Percentiles rank a stretch among this genome's conserved stretches.
Evolutionary conservation across 495 filamentous ascomycete species (phyloP).

Genomic region (Aspergillus diversus): DNA sequence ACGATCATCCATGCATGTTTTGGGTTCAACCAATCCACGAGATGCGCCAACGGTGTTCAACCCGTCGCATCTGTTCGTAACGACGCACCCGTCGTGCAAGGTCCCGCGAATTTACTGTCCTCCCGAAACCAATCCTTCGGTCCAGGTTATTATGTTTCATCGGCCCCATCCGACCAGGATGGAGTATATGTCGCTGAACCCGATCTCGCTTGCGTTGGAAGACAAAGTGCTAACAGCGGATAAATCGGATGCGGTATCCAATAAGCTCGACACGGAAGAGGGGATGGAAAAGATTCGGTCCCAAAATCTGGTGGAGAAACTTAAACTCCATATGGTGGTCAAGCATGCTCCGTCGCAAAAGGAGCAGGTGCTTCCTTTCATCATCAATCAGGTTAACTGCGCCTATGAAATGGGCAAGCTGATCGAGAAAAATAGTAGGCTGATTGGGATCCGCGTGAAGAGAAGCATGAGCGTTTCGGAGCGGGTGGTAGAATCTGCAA

Average conservation of each 20-base stretch:
- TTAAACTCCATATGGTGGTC: constrained; percentile 83
- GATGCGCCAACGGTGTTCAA: constrained; percentile 58
- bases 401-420: constrained; percentile 84
- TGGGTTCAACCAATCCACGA: constrained; percentile 74
- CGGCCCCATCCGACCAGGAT: constrained; percentile 83
- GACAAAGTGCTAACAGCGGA: constrained; percentile 61
- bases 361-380: constrained; percentile 75
- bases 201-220: constrained; percentile 84
- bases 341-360: constrained; percentile 77
- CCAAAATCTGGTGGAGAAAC: constrained; percentile 76
- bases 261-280: constrained; percentile 47
- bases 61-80: constrained; percentile 71
- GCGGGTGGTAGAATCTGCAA: constrained; percentile 90
- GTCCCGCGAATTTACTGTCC: constrained; percentile 76
- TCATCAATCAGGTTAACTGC: constrained; percentile 96
- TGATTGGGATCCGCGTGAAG: constrained; percentile 78
- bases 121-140: constrained; percentile 57
- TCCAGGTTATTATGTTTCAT: constrained; percentile 89
- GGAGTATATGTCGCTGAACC: constrained; percentile 93
- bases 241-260: constrained; percentile 30
- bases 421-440: constrained; percentile 82
- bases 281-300: constrained; percentile 68
- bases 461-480: constrained; percentile 91
- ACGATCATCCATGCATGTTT: constrained; percentile 77
- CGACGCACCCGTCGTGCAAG: constrained; percentile 56